phyloP scores from a whole-genome alignment of 495 filamentous ascomycete genomes.

The Neurospora sublineolata region DNA sequence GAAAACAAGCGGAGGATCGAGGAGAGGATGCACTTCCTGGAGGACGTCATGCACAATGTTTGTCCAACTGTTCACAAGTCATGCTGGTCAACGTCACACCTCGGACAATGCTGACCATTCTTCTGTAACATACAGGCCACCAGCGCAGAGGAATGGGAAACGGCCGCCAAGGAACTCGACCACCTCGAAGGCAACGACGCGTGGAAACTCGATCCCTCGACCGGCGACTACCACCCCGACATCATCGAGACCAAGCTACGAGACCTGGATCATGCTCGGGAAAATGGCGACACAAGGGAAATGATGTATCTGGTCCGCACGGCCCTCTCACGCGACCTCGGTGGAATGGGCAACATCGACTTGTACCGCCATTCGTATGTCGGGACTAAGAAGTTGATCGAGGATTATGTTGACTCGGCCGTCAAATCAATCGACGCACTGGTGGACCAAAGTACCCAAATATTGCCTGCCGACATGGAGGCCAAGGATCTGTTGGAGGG shows the following conservation, averaged over 20 bases:
- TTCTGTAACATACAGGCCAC: constrained; percentile 37
- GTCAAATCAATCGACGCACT: constrained; percentile 58
- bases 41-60: constrained; percentile 51
- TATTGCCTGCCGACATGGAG: constrained; percentile 38
- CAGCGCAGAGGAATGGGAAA: constrained; percentile 52
- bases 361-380: constrained; percentile 78
- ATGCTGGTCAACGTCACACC: background rate
- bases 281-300: constrained; percentile 51
- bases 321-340: constrained; percentile 65
- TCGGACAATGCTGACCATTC: background rate
- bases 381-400: constrained; percentile 79
- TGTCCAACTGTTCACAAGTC: constrained; percentile 8
- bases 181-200: constrained; percentile 64
- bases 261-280: constrained; percentile 65
- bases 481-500: constrained; percentile 49
- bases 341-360: constrained; percentile 71
- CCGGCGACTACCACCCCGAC: constrained; percentile 54
- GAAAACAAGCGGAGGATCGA: constrained; percentile 37
- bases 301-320: constrained; percentile 81
- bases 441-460: constrained; percentile 50
- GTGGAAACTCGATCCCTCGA: constrained; percentile 57
- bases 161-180: constrained; percentile 67
- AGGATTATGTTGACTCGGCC: constrained; percentile 72
- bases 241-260: constrained; percentile 57
- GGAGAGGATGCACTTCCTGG: constrained; percentile 51